A percentile compares a stretch with the other conserved stretches of the same genome.
Evolutionary conservation across 225 moss, liverwort and hornwort genomes (phyloP).

Genomic region (Lunularia cruciata): DNA sequence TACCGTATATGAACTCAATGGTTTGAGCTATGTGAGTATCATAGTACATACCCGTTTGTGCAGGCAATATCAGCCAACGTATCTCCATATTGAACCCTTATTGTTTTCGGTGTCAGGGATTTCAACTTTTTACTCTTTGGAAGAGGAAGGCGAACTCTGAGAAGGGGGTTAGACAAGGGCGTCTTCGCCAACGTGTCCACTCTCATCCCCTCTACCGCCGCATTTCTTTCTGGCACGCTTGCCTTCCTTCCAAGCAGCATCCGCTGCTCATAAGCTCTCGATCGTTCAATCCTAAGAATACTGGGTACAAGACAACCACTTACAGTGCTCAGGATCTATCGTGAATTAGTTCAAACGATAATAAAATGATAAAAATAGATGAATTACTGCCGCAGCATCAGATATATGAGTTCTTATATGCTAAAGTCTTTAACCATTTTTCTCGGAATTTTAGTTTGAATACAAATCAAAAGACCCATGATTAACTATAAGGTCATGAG

Average conservation of each 20-base stretch:
- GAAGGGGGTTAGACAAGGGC: conserved; percentile 48
- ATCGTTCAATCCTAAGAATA: conserved; percentile 72
- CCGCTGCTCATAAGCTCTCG: conserved; percentile 54
- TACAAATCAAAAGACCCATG: too few relatives aligned
- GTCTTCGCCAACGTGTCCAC: conserved; percentile 51
- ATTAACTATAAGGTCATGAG: too few relatives aligned
- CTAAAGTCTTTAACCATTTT: too few relatives aligned
- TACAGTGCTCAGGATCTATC: too few relatives aligned
- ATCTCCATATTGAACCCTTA: conserved; percentile 74
- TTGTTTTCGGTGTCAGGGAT: conserved; percentile 54
- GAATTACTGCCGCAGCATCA: too few relatives aligned
- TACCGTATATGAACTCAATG: neutral
- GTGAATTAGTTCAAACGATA: too few relatives aligned
- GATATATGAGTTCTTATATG: too few relatives aligned
- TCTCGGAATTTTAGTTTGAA: too few relatives aligned
- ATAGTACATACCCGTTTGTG: conserved; percentile 59
- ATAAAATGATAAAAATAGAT: too few relatives aligned
- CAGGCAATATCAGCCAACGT: conserved; percentile 76
- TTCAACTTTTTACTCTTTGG: conserved; percentile 45
- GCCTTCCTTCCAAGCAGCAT: conserved; percentile 76
- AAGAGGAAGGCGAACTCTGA: conserved; percentile 54
- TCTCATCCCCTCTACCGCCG: conserved; percentile 49
- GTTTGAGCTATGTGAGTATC: neutral
- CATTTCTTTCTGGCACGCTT: conserved; percentile 59
- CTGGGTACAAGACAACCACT: conserved; percentile 42